These are phyloP conservation scores for Bonnemaisonia californica DNA, from an alignment of 31 red algal species.

Conservation along the genomic window DNA sequence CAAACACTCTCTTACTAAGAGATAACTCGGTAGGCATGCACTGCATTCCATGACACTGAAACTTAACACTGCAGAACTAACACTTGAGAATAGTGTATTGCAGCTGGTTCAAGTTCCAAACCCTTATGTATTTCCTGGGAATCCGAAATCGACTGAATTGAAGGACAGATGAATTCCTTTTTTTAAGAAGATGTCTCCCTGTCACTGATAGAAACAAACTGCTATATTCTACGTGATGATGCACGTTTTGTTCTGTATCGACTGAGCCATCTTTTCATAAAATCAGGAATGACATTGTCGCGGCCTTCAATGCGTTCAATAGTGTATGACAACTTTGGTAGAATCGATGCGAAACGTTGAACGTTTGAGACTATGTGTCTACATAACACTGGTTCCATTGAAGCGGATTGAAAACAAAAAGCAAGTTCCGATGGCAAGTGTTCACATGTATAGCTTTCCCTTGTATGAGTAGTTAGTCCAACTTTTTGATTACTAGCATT, in stretches of 20 bases:
- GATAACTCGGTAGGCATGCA: no score
- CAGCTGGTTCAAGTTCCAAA: no score
- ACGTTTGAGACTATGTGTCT: constrained; percentile 1
- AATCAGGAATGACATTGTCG: constrained; percentile 6
- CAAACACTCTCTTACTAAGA: no score
- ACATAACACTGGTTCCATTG: constrained; percentile 15
- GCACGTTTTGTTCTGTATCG: constrained; percentile 46
- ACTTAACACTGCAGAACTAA: no score
- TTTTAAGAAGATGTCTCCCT: no score
- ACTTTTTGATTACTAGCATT: constrained; percentile 2
- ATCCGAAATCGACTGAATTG: no score
- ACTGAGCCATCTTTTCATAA: constrained; percentile 44
- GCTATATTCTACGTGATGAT: no score
- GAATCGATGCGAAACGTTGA: not conserved
- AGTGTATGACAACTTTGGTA: not conserved
- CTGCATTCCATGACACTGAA: no score
- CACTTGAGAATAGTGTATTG: no score
- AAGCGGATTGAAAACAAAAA: constrained; percentile 29
- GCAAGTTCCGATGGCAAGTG: constrained; percentile 23
- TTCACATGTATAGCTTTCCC: not conserved
- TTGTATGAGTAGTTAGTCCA: constrained; percentile 6
- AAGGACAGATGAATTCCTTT: no score
- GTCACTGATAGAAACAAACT: no score
- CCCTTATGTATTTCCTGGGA: no score
- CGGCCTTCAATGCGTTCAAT: constrained; percentile 17